A percentile compares a stretch with the other conserved stretches of the same genome.
These are phyloP conservation scores for Croton setiger DNA, from an alignment of 441 rosid genomes.

Conservation along the genomic window DNA sequence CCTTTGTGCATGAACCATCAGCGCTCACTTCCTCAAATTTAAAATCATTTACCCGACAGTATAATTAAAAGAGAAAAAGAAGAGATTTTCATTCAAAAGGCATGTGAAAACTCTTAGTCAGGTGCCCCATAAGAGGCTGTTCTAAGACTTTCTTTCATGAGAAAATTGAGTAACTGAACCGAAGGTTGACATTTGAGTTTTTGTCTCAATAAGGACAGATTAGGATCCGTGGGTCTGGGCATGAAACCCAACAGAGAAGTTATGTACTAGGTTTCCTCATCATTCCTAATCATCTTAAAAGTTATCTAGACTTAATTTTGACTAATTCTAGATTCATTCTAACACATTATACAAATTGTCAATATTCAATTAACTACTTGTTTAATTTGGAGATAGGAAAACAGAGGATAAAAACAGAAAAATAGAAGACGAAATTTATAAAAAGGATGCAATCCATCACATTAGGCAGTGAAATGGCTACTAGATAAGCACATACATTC, in stretches of 20 bases:
- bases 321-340: background rate
- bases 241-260: background rate
- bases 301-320: background rate
- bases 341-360: background rate
- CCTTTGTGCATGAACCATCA: background rate
- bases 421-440: background rate
- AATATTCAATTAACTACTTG: background rate
- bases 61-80: background rate
- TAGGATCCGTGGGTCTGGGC: background rate
- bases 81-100: background rate
- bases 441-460: background rate
- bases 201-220: background rate
- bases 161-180: background rate
- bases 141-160: background rate
- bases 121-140: background rate
- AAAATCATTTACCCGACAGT: background rate
- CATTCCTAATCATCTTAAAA: background rate
- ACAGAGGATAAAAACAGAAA: background rate
- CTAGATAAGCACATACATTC: background rate
- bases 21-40: background rate
- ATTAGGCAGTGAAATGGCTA: background rate
- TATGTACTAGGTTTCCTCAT: background rate
- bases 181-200: background rate
- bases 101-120: background rate
- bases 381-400: background rate